Conservation (phyloP, 768 basidiomycete genomes). For the Sutorius australiensis region DNA sequence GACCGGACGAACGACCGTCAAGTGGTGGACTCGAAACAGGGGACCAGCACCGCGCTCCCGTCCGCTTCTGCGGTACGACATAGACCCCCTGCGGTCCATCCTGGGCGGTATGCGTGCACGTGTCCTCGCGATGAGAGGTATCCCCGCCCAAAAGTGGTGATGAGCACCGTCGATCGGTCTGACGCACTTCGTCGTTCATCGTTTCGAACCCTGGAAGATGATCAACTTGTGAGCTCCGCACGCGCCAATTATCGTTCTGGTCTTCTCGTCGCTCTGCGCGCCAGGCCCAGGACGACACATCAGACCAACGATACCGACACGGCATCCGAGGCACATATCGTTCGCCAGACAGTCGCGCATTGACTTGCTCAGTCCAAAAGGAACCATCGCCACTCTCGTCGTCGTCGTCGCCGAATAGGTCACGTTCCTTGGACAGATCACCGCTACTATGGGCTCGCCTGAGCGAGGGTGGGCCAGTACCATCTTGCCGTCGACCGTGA, state of each 20-base stretch:
- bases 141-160: background rate
- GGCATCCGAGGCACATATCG: background rate
- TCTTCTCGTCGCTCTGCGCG: conserved; percentile 1
- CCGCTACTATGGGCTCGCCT: background rate
- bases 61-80: conserved; percentile 21
- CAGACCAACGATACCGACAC: background rate
- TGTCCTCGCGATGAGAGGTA: background rate
- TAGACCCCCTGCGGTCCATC: conserved; percentile 6
- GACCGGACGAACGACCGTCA: background rate
- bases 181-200: background rate
- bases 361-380: conserved; percentile 11
- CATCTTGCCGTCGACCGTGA: background rate
- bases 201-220: background rate
- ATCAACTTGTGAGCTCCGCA: background rate
- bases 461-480: background rate
- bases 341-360: background rate
- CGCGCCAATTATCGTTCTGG: conserved; percentile 13
- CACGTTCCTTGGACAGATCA: background rate
- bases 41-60: background rate
- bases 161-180: conserved; percentile 2
- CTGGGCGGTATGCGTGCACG: background rate
- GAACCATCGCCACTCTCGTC: conserved; percentile 1
- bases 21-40: background rate
- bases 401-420: background rate
- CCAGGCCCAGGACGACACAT: background rate